Percentiles rank a stretch among this genome's conserved stretches.
These are phyloP conservation scores for Thuja plicata DNA, from an alignment of 83 land plant species.

Conservation along the genomic window DNA sequence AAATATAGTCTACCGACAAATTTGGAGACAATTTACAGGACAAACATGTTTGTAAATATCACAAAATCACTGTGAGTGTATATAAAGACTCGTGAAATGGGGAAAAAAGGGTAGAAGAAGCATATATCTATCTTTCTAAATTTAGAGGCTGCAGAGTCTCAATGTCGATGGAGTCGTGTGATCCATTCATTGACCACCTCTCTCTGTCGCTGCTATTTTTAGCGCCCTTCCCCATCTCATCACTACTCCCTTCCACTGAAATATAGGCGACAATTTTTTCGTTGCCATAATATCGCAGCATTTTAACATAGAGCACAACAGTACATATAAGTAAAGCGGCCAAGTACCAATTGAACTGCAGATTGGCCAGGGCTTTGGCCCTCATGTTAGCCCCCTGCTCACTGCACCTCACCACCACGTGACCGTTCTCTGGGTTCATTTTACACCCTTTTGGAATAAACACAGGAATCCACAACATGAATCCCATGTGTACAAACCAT, in stretches of 20 bases:
- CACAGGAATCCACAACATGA: conserved; percentile 79
- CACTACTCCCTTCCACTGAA: too few species aligned
- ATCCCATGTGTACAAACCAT: conserved; percentile 56
- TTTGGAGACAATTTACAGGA: too few species aligned
- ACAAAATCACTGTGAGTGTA: too few species aligned
- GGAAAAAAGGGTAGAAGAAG: too few species aligned
- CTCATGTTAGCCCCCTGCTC: too few species aligned
- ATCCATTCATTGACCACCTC: too few species aligned
- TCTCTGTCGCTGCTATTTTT: not conserved
- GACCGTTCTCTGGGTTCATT: conserved; percentile 19
- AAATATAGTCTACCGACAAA: too few species aligned
- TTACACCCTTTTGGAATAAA: conserved; percentile 65
- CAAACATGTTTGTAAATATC: too few species aligned
- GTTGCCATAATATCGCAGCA: not conserved
- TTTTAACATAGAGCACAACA: conserved; percentile 21
- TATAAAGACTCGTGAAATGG: too few species aligned
- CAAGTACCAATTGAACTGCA: conserved; percentile 71
- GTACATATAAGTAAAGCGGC: conserved; percentile 23
- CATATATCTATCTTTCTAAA: too few species aligned
- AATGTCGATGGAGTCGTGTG: too few species aligned
- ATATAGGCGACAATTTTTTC: not conserved
- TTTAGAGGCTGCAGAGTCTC: not conserved
- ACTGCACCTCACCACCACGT: too few species aligned
- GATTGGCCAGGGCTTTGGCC: conserved; percentile 25
- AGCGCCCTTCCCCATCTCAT: not conserved